phyloP scores from a whole-genome alignment of 2,329 filamentous ascomycete species.

The Paracorniculantispora psalliotae region DNA sequence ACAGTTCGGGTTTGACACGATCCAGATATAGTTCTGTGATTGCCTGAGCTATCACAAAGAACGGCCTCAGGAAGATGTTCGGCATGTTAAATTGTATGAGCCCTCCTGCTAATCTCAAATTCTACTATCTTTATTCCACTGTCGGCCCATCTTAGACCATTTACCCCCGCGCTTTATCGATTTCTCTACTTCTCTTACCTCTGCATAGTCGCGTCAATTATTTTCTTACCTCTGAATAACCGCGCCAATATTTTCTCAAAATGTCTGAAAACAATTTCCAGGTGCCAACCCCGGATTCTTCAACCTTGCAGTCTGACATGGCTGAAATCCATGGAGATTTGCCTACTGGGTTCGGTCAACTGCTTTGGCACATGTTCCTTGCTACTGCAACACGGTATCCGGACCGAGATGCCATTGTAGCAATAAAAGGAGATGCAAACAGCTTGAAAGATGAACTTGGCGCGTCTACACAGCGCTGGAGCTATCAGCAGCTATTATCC shows the following conservation, averaged over 20 bases:
- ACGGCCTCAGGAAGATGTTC: not conserved
- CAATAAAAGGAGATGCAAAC: slow-evolving; percentile 18
- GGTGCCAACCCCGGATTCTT: not conserved
- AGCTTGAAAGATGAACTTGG: not conserved
- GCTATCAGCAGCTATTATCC: slow-evolving; percentile 24
- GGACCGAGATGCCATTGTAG: slow-evolving; percentile 32
- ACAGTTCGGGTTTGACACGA: slow-evolving; percentile 4
- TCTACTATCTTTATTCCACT: not conserved
- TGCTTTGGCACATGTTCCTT: slow-evolving; percentile 30
- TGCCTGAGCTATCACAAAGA: not conserved
- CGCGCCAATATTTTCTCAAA: not conserved
- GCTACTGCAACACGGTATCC: slow-evolving; percentile 24
- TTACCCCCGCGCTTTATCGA: too few species aligned
- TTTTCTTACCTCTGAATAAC: not conserved
- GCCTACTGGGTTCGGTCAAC: slow-evolving; percentile 24
- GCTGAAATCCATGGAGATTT: slow-evolving; percentile 26
- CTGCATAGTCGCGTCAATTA: not conserved
- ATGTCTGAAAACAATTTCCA: not conserved
- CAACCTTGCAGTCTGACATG: not conserved
- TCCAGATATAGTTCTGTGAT: not conserved
- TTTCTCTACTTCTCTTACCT: not conserved
- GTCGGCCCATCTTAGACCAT: not conserved
- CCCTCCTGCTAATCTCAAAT: not conserved
- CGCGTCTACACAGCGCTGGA: slow-evolving; percentile 19
- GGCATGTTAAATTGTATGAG: not conserved